Conservation (phyloP, 2,329 filamentous ascomycete species). For the Onygenales sp. region DNA sequence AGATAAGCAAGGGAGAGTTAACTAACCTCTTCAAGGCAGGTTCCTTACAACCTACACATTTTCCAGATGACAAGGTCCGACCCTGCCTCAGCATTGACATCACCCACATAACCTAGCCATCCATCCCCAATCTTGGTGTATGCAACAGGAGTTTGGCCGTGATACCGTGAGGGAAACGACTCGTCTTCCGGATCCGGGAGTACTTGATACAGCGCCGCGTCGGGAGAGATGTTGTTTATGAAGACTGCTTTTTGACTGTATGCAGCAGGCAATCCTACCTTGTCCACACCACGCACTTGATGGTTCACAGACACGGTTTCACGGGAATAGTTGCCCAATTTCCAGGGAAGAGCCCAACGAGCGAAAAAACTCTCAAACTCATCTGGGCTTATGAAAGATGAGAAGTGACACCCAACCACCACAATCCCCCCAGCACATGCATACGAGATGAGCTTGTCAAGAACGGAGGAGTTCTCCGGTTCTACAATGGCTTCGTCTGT, state of each 20-base stretch:
- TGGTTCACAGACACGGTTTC: constrained; percentile 14
- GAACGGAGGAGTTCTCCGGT: constrained; percentile 10
- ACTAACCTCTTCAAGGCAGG: no score
- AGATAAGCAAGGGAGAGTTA: no score
- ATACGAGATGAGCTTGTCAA: constrained; percentile 16
- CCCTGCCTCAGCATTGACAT: constrained; percentile 18
- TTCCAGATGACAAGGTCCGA: constrained; percentile 14
- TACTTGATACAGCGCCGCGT: constrained; percentile 6
- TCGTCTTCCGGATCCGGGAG: constrained; percentile 6
- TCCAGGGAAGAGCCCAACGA: constrained; percentile 16
- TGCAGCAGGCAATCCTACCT: neutral
- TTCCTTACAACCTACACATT: constrained; percentile 16
- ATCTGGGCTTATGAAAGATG: constrained; percentile 13
- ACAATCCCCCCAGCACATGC: constrained; percentile 15
- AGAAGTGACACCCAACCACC: constrained; percentile 19
- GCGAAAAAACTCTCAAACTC: constrained; percentile 15
- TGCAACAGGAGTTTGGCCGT: constrained; percentile 16
- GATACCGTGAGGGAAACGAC: constrained; percentile 11
- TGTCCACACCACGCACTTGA: neutral
- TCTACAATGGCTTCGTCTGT: constrained; percentile 17
- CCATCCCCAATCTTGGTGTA: constrained; percentile 17
- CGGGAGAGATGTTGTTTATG: constrained; percentile 5
- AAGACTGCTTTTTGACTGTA: constrained; percentile 10
- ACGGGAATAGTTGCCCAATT: constrained; percentile 14
- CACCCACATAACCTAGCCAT: constrained; percentile 20